phyloP scores from a whole-genome alignment of 345 rosid species.

The Pugionium dolabratum region DNA sequence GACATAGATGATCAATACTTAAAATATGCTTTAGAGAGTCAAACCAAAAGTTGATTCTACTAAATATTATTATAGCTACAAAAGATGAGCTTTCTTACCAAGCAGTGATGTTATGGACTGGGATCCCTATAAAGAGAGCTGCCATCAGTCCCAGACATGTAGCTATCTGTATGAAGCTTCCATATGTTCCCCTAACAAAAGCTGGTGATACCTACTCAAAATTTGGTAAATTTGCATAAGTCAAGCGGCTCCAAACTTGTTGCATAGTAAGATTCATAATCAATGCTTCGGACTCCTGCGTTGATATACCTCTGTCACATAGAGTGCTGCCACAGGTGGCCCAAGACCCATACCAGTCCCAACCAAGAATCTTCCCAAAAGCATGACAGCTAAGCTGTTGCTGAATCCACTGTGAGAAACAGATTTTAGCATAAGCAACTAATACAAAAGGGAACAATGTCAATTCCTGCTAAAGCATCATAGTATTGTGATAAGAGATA shows the following conservation, averaged over 20 bases:
- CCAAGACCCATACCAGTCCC: constrained; percentile 97
- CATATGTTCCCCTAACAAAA: constrained; percentile 93
- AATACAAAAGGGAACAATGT: constrained; percentile 61
- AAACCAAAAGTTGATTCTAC: background rate
- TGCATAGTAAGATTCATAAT: constrained; percentile 8
- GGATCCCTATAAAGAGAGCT: constrained; percentile 81
- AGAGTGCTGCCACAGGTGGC: constrained; percentile 89
- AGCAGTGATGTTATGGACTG: constrained; percentile 72
- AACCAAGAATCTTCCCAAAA: constrained; percentile 83
- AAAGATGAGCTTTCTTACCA: constrained; percentile 52
- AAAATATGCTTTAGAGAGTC: background rate
- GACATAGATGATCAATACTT: constrained; percentile 6
- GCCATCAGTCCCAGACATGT: constrained; percentile 93
- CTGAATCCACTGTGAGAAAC: constrained; percentile 63
- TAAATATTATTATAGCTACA: constrained; percentile 6
- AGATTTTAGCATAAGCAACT: constrained; percentile 51
- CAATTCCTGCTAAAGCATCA: constrained; percentile 28
- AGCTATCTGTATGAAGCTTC: constrained; percentile 92
- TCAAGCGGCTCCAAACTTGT: constrained; percentile 10
- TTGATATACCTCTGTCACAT: constrained; percentile 81
- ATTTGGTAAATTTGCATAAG: constrained; percentile 18
- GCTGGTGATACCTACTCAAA: constrained; percentile 81
- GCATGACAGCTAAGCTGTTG: constrained; percentile 70
- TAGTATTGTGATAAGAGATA: background rate
- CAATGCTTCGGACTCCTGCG: background rate